Conservation (phyloP, 345 rosid species). For the Rubroshorea leprosula region DNA sequence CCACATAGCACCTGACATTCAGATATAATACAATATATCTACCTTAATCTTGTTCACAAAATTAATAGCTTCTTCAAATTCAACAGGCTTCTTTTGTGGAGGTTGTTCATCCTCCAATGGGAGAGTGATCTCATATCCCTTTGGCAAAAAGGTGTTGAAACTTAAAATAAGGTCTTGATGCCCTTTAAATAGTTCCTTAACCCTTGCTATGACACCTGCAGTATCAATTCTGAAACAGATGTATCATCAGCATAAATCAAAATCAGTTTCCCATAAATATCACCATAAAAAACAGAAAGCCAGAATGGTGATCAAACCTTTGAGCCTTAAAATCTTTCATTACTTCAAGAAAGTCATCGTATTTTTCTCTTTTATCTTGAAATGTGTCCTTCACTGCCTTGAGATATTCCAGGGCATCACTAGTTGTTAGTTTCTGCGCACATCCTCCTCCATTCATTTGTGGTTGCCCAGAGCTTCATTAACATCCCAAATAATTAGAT, state of each 20-base stretch:
- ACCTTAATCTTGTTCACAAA: conserved; percentile 98
- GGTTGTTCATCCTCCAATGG: conserved; percentile 61
- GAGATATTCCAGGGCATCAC: conserved; percentile 88
- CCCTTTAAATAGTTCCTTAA: conserved; percentile 90
- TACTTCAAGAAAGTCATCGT: conserved; percentile 90
- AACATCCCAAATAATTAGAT: conserved; percentile 13
- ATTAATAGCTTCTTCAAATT: conserved; percentile 92
- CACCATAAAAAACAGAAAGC: background rate
- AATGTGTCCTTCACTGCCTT: conserved; percentile 87
- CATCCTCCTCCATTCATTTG: conserved; percentile 48
- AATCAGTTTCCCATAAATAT: conserved; percentile 8
- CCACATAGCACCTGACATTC: conserved; percentile 11
- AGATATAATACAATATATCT: conserved; percentile 3
- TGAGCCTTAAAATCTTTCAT: conserved; percentile 99
- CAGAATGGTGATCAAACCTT: conserved; percentile 38
- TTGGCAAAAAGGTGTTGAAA: conserved; percentile 92
- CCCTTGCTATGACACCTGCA: conserved; percentile 83
- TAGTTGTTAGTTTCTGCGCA: conserved; percentile 75
- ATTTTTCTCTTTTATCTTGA: conserved; percentile 80
- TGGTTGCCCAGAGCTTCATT: conserved; percentile 62
- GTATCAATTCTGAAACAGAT: conserved; percentile 70
- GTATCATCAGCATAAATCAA: conserved; percentile 12
- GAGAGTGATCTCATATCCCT: conserved; percentile 87
- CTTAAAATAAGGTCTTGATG: conserved; percentile 81
- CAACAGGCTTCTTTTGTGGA: conserved; percentile 82